These are phyloP conservation scores for Jatropha multifida DNA, from an alignment of 441 rosid species.

Conservation along the genomic window DNA sequence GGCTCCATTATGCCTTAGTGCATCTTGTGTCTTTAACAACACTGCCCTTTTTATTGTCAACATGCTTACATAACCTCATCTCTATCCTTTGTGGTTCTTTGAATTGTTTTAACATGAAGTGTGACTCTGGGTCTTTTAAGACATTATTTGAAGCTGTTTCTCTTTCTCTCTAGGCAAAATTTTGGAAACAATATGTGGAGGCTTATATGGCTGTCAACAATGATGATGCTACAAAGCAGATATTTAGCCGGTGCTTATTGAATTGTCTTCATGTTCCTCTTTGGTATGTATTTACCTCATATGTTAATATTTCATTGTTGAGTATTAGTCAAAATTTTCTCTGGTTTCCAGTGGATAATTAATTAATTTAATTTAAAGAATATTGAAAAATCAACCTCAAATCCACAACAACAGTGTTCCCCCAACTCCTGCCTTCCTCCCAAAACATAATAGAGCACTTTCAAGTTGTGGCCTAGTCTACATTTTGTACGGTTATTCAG, in stretches of 20 bases:
- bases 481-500: not conserved
- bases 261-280: constrained; percentile 94
- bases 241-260: constrained; percentile 90
- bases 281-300: constrained; percentile 50
- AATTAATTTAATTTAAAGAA: not conserved
- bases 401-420: not conserved
- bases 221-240: constrained; percentile 85
- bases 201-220: constrained; percentile 78
- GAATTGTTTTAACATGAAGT: not conserved
- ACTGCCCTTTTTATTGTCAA: not conserved
- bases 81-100: not conserved
- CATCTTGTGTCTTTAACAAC: too few species aligned
- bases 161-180: constrained; percentile 59
- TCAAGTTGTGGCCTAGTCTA: not conserved
- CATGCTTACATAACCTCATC: not conserved
- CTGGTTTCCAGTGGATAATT: not conserved
- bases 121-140: not conserved
- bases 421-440: not conserved
- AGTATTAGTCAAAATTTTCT: constrained; percentile 3
- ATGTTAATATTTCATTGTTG: not conserved
- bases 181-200: constrained; percentile 97
- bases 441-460: not conserved
- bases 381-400: not conserved
- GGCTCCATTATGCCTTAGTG: too few species aligned
- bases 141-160: not conserved